Conservation (phyloP, 2,329 filamentous ascomycete genomes). For the Polytolypa hystricis region DNA sequence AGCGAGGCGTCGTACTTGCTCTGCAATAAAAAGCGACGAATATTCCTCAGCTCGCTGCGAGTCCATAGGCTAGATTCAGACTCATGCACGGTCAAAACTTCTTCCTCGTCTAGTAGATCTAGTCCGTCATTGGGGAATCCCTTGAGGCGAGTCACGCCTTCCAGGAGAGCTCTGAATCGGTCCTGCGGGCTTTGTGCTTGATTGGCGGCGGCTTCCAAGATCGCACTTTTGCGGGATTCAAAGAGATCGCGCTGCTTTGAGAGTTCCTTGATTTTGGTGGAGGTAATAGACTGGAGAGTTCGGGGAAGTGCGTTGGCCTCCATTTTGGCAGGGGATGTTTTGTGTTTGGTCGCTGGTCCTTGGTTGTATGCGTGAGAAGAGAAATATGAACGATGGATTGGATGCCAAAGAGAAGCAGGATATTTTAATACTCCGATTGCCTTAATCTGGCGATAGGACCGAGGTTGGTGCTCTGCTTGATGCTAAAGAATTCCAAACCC, state of each 20-base stretch:
- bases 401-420: neutral
- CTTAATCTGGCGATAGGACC: too few relatives aligned
- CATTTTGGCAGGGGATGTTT: slow-evolving; percentile 14
- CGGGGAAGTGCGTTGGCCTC: slow-evolving; percentile 34
- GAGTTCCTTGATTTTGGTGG: slow-evolving; percentile 47
- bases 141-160: slow-evolving; percentile 29
- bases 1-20: slow-evolving; percentile 44
- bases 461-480: too few relatives aligned
- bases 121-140: slow-evolving; percentile 25
- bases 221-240: slow-evolving; percentile 34
- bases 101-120: slow-evolving; percentile 18
- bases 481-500: too few relatives aligned
- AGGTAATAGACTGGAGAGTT: slow-evolving; percentile 45
- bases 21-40: slow-evolving; percentile 44
- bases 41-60: slow-evolving; percentile 28
- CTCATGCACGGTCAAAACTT: slow-evolving; percentile 20
- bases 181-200: slow-evolving; percentile 19
- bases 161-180: slow-evolving; percentile 24
- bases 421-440: too few relatives aligned
- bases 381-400: neutral
- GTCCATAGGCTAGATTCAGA: slow-evolving; percentile 14
- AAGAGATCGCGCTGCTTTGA: slow-evolving; percentile 42
- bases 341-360: neutral
- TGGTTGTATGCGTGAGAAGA: neutral
- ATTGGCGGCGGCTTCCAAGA: slow-evolving; percentile 28